Evolutionary conservation across 345 rosid genomes (phyloP).

Genomic region (Eutrema heterophyllum): DNA sequence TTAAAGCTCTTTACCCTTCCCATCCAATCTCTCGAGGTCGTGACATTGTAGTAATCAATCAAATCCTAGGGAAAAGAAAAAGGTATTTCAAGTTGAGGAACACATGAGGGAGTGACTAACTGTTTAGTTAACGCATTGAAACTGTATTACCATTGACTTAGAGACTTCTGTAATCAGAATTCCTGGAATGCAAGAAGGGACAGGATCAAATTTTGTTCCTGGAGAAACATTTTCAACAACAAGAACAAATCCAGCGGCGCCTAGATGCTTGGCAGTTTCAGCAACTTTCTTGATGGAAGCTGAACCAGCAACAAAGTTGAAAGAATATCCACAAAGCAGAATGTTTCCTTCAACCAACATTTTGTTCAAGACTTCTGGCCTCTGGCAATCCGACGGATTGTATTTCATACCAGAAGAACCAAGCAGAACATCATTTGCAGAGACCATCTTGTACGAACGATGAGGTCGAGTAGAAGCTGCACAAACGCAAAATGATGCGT

Average conservation of each 20-base stretch:
- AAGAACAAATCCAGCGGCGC: conserved; percentile 95
- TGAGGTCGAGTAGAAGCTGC: conserved; percentile 88
- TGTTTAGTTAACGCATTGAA: neutral
- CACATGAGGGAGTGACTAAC: neutral
- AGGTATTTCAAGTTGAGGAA: neutral
- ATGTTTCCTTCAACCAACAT: conserved; percentile 85
- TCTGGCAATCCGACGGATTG: conserved; percentile 95
- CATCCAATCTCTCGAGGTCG: conserved; percentile 96
- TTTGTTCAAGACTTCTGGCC: conserved; percentile 81
- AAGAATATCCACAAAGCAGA: conserved; percentile 98
- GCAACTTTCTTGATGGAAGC: conserved; percentile 95
- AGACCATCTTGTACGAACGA: conserved; percentile 72
- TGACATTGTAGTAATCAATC: conserved; percentile 79
- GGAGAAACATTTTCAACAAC: conserved; percentile 97
- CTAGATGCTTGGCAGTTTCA: conserved; percentile 88
- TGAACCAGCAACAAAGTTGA: conserved; percentile 90
- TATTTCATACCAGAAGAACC: conserved; percentile 66
- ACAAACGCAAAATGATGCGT: conserved; percentile 15
- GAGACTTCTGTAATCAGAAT: conserved; percentile 75
- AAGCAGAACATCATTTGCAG: conserved; percentile 92
- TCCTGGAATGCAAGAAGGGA: conserved; percentile 83
- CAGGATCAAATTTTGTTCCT: conserved; percentile 94
- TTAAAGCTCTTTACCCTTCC: conserved; percentile 87
- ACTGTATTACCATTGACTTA: conserved; percentile 67
- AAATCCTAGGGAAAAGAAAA: conserved; percentile 57